Conservation (phyloP, 139 green algal species). For the Chlamydomonas incerta region DNA sequence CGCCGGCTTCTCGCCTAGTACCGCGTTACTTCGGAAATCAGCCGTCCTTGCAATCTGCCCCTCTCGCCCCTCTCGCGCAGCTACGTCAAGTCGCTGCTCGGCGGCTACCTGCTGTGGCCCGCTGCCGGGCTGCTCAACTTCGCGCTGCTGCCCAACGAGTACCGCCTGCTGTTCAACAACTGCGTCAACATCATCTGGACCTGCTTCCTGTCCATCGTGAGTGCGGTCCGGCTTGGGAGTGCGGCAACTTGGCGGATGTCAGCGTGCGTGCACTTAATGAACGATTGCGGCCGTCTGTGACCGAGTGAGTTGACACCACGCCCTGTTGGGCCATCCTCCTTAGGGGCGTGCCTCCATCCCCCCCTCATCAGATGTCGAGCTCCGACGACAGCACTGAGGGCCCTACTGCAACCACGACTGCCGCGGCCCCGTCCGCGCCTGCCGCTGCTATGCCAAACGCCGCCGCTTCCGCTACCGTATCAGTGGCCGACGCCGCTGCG, state of each 20-base stretch:
- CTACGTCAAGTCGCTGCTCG: constrained; percentile 51
- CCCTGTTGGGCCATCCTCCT: too few species aligned
- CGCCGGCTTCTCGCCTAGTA: too few species aligned
- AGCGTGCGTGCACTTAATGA: too few species aligned
- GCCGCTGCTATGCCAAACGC: background rate
- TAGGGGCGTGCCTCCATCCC: background rate
- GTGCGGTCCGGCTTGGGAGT: too few species aligned
- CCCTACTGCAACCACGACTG: background rate
- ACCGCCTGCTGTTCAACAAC: constrained; percentile 72
- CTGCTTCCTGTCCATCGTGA: constrained; percentile 44
- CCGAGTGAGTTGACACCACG: background rate
- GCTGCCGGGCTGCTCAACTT: constrained; percentile 72
- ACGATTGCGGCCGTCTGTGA: too few species aligned
- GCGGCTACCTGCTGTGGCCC: constrained; percentile 70
- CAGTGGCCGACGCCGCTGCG: background rate
- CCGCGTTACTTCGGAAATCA: too few species aligned
- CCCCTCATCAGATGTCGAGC: background rate
- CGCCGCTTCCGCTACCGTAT: background rate
- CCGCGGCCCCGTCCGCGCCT: background rate
- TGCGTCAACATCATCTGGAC: constrained; percentile 49
- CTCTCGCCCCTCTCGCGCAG: constrained; percentile 3
- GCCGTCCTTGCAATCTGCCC: too few species aligned
- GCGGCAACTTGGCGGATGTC: too few species aligned
- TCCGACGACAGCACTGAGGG: background rate
- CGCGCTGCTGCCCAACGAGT: constrained; percentile 57